Conservation (phyloP, 2,329 filamentous ascomycete species). For the Orbilia javanica region DNA sequence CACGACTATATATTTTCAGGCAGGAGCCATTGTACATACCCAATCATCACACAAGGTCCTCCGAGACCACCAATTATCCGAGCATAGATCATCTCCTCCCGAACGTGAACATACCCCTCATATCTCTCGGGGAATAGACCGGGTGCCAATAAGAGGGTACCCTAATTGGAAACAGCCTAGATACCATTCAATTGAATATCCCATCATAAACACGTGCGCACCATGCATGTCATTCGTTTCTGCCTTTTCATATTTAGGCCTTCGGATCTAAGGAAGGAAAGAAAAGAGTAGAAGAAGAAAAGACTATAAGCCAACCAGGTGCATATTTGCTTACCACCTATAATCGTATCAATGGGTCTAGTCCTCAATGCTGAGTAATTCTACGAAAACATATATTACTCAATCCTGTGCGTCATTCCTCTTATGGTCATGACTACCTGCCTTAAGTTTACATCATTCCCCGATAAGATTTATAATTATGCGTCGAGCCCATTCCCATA, state of each 20-base stretch:
- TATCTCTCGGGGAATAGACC: background rate
- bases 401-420: background rate
- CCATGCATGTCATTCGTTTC: background rate
- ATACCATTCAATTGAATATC: background rate
- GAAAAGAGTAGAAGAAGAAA: no score
- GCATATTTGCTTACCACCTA: background rate
- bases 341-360: background rate
- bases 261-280: background rate
- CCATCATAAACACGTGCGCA: background rate
- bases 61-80: no score
- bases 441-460: background rate
- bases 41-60: no score
- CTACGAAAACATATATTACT: background rate
- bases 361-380: background rate
- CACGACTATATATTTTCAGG: background rate
- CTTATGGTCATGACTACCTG: background rate
- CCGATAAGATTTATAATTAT: background rate
- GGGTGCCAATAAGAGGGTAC: no score
- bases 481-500: background rate
- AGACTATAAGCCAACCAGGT: no score
- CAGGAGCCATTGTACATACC: background rate
- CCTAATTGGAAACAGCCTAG: background rate
- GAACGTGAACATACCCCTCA: background rate
- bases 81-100: background rate
- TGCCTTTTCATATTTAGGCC: background rate